A percentile compares a stretch with the other conserved stretches of the same genome.
These are phyloP conservation scores for Sicyos baderoa DNA, from an alignment of 306 rosid genomes.

Conservation along the genomic window DNA sequence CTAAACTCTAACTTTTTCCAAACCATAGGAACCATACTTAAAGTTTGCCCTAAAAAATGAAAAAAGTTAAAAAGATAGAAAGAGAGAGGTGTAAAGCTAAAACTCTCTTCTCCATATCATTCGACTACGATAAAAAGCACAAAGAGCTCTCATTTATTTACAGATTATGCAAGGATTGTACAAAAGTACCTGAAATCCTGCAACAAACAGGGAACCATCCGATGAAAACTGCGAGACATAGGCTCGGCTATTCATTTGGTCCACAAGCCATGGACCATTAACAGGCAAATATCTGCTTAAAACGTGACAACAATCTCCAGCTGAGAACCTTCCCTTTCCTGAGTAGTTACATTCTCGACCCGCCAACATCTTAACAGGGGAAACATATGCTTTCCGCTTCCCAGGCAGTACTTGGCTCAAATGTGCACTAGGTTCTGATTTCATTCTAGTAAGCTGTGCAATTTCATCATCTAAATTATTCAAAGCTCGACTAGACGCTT, in stretches of 20 bases:
- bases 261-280: constrained; percentile 77
- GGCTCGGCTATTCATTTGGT: constrained; percentile 62
- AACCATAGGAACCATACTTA: too few relatives aligned
- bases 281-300: constrained; percentile 83
- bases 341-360: constrained; percentile 78
- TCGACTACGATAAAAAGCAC: too few relatives aligned
- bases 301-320: constrained; percentile 81
- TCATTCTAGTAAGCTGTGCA: constrained; percentile 61
- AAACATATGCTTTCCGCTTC: constrained; percentile 46
- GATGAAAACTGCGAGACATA: constrained; percentile 89
- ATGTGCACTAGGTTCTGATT: constrained; percentile 53
- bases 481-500: constrained; percentile 26
- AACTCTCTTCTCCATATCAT: too few relatives aligned
- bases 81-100: not conserved
- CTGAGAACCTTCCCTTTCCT: constrained; percentile 81
- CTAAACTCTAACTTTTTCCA: too few relatives aligned
- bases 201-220: constrained; percentile 81
- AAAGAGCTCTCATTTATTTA: not conserved
- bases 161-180: not conserved
- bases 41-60: too few relatives aligned
- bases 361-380: constrained; percentile 85
- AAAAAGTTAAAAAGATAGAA: not conserved
- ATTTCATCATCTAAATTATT: constrained; percentile 60
- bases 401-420: constrained; percentile 42
- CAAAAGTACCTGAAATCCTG: constrained; percentile 72